These are phyloP conservation scores for Pyrenophora teres DNA, from an alignment of 2,329 filamentous ascomycete species.

Conservation along the genomic window DNA sequence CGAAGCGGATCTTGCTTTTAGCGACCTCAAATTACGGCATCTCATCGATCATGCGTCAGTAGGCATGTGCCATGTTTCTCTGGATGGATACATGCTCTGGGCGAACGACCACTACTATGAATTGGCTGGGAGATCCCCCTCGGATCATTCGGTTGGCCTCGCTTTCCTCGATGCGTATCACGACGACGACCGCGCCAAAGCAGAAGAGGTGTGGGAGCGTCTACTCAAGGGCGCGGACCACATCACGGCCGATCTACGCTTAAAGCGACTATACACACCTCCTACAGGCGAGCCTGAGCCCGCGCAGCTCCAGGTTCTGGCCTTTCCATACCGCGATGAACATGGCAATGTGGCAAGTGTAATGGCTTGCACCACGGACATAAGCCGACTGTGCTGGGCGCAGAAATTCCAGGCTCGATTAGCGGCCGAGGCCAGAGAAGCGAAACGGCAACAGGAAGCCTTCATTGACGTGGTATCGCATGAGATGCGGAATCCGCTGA, in stretches of 20 bases:
- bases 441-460: slow-evolving; percentile 47
- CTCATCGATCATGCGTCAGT: slow-evolving; percentile 44
- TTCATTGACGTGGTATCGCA: slow-evolving; percentile 50
- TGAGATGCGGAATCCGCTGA: slow-evolving; percentile 54
- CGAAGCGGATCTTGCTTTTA: slow-evolving; percentile 42
- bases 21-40: slow-evolving; percentile 42
- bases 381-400: slow-evolving; percentile 47
- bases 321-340: slow-evolving; percentile 42
- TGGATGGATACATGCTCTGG: slow-evolving; percentile 40
- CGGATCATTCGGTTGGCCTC: slow-evolving; percentile 19
- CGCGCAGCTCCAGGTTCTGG: slow-evolving; percentile 39
- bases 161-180: slow-evolving; percentile 35
- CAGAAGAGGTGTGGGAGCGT: slow-evolving; percentile 30
- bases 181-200: slow-evolving; percentile 35
- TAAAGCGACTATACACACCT: slow-evolving; percentile 39
- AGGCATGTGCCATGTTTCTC: slow-evolving; percentile 40
- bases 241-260: slow-evolving; percentile 32
- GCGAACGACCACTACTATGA: slow-evolving; percentile 43
- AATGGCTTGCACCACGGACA: slow-evolving; percentile 49
- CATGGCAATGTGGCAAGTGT: slow-evolving; percentile 39
- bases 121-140: slow-evolving; percentile 28
- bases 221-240: slow-evolving; percentile 33
- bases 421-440: slow-evolving; percentile 46
- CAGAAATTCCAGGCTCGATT: slow-evolving; percentile 46
- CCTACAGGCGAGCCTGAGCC: slow-evolving; percentile 39